A percentile compares a stretch with the other conserved stretches of the same genome.
Conservation (phyloP, 1,139 yeast species). For the Diutina ranongensis region DNA sequence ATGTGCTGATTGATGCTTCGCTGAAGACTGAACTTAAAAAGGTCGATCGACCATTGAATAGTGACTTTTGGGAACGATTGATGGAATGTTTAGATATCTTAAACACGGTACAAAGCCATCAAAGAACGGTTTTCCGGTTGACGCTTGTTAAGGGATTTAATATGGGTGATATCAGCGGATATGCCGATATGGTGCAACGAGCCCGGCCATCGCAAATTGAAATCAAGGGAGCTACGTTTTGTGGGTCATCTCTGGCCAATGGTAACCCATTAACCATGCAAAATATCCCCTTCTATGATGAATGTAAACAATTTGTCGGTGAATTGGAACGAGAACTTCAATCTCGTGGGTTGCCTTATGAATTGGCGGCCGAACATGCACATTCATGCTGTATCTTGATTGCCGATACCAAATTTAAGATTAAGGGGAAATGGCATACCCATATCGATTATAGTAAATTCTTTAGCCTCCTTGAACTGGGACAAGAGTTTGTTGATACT, state of each 20-base stretch:
- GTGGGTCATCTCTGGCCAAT: slow-evolving; percentile 73
- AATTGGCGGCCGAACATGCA: slow-evolving; percentile 89
- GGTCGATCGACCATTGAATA: slow-evolving; percentile 79
- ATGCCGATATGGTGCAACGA: slow-evolving; percentile 76
- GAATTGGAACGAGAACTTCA: slow-evolving; percentile 48
- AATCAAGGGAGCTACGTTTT: slow-evolving; percentile 89
- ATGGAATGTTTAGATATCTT: slow-evolving; percentile 71
- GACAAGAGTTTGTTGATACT: slow-evolving; percentile 58
- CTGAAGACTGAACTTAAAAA: slow-evolving; percentile 68
- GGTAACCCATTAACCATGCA: slow-evolving; percentile 92
- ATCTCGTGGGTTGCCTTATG: slow-evolving; percentile 57
- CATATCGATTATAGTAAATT: slow-evolving; percentile 77
- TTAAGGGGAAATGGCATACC: slow-evolving; percentile 72
- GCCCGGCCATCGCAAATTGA: slow-evolving; percentile 86
- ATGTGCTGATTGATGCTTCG: slow-evolving; percentile 89
- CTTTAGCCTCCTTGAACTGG: slow-evolving; percentile 57
- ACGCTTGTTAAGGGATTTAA: slow-evolving; percentile 90
- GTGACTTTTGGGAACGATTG: slow-evolving; percentile 90
- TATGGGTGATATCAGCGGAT: slow-evolving; percentile 71
- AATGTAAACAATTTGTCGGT: slow-evolving; percentile 67
- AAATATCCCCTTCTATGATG: slow-evolving; percentile 89
- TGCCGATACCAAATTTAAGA: slow-evolving; percentile 63
- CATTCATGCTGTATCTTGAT: slow-evolving; percentile 87
- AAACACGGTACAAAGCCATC: slow-evolving; percentile 60
- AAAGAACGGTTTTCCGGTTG: slow-evolving; percentile 82